These are phyloP conservation scores for Cladosporium sp. DNA, from an alignment of 2,329 filamentous ascomycete genomes.

Conservation along the genomic window DNA sequence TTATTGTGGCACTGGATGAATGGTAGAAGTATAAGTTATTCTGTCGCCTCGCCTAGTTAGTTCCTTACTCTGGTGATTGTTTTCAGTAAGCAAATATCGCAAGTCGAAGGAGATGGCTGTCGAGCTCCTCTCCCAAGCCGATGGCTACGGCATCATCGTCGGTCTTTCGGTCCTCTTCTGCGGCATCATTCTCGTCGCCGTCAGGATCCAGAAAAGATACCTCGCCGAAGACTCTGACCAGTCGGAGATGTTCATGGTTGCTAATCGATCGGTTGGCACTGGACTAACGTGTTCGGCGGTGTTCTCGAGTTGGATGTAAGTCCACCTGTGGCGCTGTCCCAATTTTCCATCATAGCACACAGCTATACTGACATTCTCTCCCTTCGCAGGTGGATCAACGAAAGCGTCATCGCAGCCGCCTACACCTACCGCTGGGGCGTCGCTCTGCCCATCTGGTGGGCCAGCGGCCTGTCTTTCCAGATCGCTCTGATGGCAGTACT, in stretches of 20 bases:
- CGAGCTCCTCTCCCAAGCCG: constrained; percentile 36
- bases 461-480: constrained; percentile 46
- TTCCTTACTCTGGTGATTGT: neutral
- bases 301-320: constrained; percentile 35
- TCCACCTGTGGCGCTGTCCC: neutral
- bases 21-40: neutral
- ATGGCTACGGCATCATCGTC: constrained; percentile 51
- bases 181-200: constrained; percentile 48
- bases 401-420: constrained; percentile 42
- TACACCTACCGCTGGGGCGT: constrained; percentile 37
- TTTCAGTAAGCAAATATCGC: neutral
- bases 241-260: constrained; percentile 49
- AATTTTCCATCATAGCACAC: neutral
- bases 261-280: constrained; percentile 32
- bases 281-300: constrained; percentile 36
- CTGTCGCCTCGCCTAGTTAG: neutral
- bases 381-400: constrained; percentile 43
- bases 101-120: constrained; percentile 22
- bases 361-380: neutral
- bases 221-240: constrained; percentile 46
- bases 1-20: neutral
- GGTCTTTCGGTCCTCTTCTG: constrained; percentile 52
- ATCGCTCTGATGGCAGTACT: constrained; percentile 53
- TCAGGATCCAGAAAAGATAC: constrained; percentile 48
- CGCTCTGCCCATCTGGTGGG: constrained; percentile 38